A percentile compares a stretch with the other conserved stretches of the same genome.
Evolutionary conservation across 345 rosid genomes (phyloP).

Genomic region (Euphorbia peplus): DNA sequence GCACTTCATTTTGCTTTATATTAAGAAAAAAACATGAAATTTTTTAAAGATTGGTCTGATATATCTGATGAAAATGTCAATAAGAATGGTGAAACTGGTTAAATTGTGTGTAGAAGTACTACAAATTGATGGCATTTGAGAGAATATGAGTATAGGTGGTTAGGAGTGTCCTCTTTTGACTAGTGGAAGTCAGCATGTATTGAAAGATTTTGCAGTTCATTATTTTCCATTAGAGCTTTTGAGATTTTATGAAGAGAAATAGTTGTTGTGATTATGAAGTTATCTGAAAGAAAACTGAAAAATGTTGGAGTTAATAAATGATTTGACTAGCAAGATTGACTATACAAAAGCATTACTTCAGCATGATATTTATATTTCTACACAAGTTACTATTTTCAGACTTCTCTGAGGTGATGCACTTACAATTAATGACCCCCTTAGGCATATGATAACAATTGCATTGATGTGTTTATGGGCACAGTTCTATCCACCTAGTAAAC

Average conservation of each 20-base stretch:
- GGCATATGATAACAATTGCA: background rate
- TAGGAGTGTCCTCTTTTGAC: background rate
- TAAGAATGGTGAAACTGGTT: background rate
- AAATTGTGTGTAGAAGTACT: background rate
- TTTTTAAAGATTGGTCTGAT: background rate
- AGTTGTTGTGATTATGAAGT: background rate
- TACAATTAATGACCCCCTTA: background rate
- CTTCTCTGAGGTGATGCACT: background rate
- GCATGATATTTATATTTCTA: no score
- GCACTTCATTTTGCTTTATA: background rate
- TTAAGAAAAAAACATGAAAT: background rate
- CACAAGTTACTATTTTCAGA: no score
- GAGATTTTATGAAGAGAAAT: background rate
- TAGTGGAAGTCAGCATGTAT: background rate
- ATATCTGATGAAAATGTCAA: background rate
- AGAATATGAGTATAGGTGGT: background rate
- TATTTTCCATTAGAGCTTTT: background rate
- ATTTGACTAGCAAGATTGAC: background rate
- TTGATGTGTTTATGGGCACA: background rate
- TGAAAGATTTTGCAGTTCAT: conserved; percentile 1
- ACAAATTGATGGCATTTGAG: background rate
- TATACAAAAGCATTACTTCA: background rate
- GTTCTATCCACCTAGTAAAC: background rate
- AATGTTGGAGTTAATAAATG: background rate
- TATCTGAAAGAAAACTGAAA: background rate